These are phyloP conservation scores for Fusarium begoniae DNA, from an alignment of 2,329 filamentous ascomycete genomes.

Conservation along the genomic window DNA sequence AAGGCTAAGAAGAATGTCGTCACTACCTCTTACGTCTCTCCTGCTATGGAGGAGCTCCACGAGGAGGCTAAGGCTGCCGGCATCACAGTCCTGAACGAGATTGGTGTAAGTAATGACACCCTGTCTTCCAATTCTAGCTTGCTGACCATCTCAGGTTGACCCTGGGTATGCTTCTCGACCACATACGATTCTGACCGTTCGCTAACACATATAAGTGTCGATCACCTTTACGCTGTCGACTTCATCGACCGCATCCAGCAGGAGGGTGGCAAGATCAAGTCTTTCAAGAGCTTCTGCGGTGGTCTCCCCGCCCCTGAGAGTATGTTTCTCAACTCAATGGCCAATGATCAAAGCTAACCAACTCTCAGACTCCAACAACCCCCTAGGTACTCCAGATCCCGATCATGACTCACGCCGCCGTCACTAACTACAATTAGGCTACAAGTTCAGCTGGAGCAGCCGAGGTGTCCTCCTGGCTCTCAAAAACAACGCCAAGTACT, in stretches of 20 bases:
- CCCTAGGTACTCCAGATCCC: conserved; percentile 61
- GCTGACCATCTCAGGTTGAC: conserved; percentile 25
- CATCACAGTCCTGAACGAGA: conserved; percentile 98
- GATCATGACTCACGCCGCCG: neutral
- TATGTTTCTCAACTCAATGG: neutral
- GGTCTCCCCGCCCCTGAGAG: conserved; percentile 73
- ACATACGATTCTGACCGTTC: neutral
- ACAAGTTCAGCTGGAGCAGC: conserved; percentile 69
- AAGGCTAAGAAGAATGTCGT: conserved; percentile 95
- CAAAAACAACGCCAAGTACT: conserved; percentile 85
- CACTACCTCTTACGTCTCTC: conserved; percentile 92
- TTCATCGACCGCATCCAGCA: conserved; percentile 89
- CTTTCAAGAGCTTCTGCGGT: conserved; percentile 87
- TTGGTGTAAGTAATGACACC: conserved; percentile 64
- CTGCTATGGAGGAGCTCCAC: conserved; percentile 91
- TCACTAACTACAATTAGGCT: conserved; percentile 55
- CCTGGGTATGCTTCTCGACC: conserved; percentile 28
- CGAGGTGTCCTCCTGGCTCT: conserved; percentile 89
- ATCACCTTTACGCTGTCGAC: conserved; percentile 77
- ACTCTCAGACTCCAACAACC: conserved; percentile 75
- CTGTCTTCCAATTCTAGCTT: neutral
- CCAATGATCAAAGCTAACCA: neutral
- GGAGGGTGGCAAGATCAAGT: conserved; percentile 83
- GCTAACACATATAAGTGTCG: conserved; percentile 20
- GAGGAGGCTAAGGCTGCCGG: conserved; percentile 85